A percentile compares a stretch with the other conserved stretches of the same genome.
These are phyloP conservation scores for Hymenoscyphus albidus DNA, from an alignment of 2,329 filamentous ascomycete genomes.

Conservation along the genomic window DNA sequence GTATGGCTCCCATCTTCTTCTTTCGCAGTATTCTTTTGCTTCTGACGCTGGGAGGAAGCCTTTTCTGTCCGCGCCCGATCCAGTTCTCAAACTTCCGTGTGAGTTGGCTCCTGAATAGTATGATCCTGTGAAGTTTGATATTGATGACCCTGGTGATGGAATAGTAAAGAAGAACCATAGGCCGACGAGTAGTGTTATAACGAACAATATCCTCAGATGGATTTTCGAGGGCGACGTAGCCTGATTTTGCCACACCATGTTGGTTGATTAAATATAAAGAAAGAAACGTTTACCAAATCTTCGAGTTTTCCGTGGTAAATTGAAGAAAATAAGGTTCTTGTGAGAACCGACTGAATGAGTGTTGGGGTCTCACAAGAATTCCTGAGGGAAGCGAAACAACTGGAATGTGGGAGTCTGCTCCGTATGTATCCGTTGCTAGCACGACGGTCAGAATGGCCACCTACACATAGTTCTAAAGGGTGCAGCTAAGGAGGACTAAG, in stretches of 20 bases:
- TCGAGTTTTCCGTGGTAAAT: neutral
- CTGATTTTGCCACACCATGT: neutral
- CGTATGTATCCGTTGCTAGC: no score
- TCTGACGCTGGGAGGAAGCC: neutral
- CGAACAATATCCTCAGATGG: neutral
- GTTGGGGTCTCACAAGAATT: no score
- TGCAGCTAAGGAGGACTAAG: no score
- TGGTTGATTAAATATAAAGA: neutral
- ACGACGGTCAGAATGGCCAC: no score
- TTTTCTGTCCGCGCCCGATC: neutral
- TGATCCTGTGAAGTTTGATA: neutral
- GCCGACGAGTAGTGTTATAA: neutral
- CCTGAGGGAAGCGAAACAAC: no score
- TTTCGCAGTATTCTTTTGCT: constrained; percentile 5
- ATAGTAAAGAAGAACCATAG: neutral
- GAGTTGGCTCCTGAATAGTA: neutral
- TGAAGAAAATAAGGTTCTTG: no score
- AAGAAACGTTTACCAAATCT: no score
- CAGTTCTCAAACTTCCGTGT: neutral
- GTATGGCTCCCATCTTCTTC: constrained; percentile 11
- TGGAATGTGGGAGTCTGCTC: no score
- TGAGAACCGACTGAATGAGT: no score
- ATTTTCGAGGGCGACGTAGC: neutral
- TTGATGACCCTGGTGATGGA: neutral
- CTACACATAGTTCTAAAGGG: no score